Evolutionary conservation across 148 eudicot species (phyloP), one percentile per base, ranked within the genome.

Genomic region (Chenopodium album): DNA sequence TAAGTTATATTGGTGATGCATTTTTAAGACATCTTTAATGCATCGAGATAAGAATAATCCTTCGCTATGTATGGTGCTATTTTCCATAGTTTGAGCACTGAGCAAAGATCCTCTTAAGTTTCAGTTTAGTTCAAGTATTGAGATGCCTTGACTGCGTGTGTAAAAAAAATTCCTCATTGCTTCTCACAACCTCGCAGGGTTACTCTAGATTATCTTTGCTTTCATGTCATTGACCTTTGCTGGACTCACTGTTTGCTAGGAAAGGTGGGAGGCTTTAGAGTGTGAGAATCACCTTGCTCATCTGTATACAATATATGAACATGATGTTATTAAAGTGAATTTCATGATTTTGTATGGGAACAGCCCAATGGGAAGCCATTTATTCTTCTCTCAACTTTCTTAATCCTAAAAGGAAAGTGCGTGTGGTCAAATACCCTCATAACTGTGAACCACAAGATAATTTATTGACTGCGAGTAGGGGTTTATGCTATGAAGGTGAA

Each of bases 231-330:
- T 56, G 62, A 56, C 62, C 22, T 19, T 56, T 56, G 22, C 22
- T 69, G 29, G 76, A 26, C 34, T 22, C 7, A 20, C 26, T 41
- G 22, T 73, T 47, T 16, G 22, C 59, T 26, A 48, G 62, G 62
- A 19, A 73, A 10, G 19, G 32, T 26, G 17, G 11, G 54, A 9
- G 52, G 28, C 54, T 46, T 11, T 1, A 47, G 13, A 22, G 4
- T 44, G 76, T 44, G 52, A 20, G 50, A n/a, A 41, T 44, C 76
- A 73, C 14, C 76, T n/a, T n/a, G 4, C 62, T 73, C 76, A 48
- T 62, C 23, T 73, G 76, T 73, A 34, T 26, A 46, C 4, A 69
- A 22, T 17, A 17, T 69, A 32, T 32, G 72, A 32, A 32, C 2
- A 69, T 13, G 44, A 16, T 69, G 46, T 12, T 68, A 29, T 12